Conservation (phyloP, 140 eudicot species). For the Flaveria floridana region DNA sequence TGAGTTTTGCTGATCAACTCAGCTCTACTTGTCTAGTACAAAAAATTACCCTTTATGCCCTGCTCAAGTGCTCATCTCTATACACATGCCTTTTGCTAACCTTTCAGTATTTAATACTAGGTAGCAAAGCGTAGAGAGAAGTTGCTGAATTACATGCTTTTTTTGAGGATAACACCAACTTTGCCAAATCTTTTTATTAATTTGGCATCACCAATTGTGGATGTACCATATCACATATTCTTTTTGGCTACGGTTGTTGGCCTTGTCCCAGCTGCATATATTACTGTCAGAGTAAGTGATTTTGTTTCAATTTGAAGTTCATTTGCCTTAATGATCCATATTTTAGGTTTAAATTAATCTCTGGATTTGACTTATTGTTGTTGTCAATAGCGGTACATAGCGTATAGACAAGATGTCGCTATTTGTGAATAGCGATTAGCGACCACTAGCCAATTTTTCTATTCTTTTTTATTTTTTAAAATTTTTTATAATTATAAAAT, state of each 20-base stretch:
- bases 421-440: too few species aligned
- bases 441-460: too few species aligned
- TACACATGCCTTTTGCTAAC: conserved; percentile 24
- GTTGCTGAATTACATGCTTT: conserved; percentile 91
- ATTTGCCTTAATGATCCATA: background rate
- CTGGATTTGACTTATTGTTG: background rate
- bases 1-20: background rate
- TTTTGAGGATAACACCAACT: conserved; percentile 82
- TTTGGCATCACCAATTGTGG: conserved; percentile 92
- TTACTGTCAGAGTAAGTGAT: conserved; percentile 79
- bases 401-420: too few species aligned
- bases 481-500: too few species aligned
- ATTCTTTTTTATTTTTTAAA: too few species aligned
- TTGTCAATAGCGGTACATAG: too few species aligned
- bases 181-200: conserved; percentile 91
- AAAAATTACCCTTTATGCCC: background rate
- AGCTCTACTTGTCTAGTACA: background rate
- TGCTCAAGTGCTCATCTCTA: background rate
- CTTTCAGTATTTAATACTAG: conserved; percentile 36
- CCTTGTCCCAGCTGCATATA: conserved; percentile 80
- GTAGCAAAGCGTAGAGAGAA: conserved; percentile 78
- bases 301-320: background rate
- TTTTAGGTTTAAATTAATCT: background rate
- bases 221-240: conserved; percentile 87
- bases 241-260: conserved; percentile 81